These are phyloP conservation scores for Agaricales sp. DNA, from an alignment of 1,284 basidiomycete species.

Conservation along the genomic window DNA sequence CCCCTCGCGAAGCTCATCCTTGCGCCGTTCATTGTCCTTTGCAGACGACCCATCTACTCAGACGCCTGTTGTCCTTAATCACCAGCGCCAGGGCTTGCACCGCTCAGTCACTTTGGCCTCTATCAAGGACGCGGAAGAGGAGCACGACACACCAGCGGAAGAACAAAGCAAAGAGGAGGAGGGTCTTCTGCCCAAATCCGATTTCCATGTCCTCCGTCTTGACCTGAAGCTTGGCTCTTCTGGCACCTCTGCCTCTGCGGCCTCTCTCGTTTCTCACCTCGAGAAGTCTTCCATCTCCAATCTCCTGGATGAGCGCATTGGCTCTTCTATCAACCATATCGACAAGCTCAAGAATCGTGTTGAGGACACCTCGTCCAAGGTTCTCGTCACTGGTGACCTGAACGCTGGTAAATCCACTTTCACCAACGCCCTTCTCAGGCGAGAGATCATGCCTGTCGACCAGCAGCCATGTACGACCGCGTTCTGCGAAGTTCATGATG, in stretches of 20 bases:
- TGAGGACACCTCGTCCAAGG: constrained; percentile 89
- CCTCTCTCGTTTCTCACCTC: constrained; percentile 81
- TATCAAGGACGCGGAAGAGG: constrained; percentile 32
- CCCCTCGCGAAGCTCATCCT: constrained; percentile 25
- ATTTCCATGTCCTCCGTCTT: constrained; percentile 82
- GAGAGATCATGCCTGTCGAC: constrained; percentile 93
- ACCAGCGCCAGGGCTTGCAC: constrained; percentile 35
- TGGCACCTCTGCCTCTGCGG: constrained; percentile 59
- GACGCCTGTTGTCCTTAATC: constrained; percentile 56
- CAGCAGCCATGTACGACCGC: constrained; percentile 97
- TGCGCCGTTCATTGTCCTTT: constrained; percentile 69
- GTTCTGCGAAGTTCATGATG: constrained; percentile 96
- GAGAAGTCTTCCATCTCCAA: constrained; percentile 92
- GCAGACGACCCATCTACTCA: constrained; percentile 66
- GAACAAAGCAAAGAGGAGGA: constrained; percentile 23
- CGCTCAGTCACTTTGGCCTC: constrained; percentile 49
- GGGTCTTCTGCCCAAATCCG: constrained; percentile 35
- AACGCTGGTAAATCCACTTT: constrained; percentile 99
- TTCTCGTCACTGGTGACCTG: constrained; percentile 97
- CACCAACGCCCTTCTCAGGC: constrained; percentile 87
- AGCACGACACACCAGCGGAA: constrained; percentile 13
- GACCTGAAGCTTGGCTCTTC: constrained; percentile 87
- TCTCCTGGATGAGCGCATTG: constrained; percentile 81
- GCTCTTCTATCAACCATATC: constrained; percentile 72
- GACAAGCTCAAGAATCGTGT: constrained; percentile 81